phyloP scores from a whole-genome alignment of 2,329 filamentous ascomycete genomes.

The Scolecobasidium constrictum region DNA sequence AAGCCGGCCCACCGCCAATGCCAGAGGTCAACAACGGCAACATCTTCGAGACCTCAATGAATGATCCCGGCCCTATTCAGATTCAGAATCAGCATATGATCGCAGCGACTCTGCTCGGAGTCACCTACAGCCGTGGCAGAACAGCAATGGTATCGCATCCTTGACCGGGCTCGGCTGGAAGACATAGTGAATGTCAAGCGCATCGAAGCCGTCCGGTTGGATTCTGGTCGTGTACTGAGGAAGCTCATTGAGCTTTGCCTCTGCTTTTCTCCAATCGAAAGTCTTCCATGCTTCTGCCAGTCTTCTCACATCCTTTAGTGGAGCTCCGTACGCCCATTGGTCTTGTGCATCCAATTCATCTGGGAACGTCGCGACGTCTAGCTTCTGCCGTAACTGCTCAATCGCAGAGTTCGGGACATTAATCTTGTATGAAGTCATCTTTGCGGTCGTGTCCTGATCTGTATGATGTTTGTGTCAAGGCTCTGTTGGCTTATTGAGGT shows the following conservation, averaged over 20 bases:
- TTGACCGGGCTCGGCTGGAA: constrained; percentile 42
- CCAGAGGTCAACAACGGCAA: constrained; percentile 34
- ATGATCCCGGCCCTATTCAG: constrained; percentile 54
- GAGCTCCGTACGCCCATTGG: constrained; percentile 50
- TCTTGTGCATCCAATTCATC: constrained; percentile 36
- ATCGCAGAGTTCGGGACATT: constrained; percentile 41
- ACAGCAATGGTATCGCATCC: constrained; percentile 52
- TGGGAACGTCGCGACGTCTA: constrained; percentile 43
- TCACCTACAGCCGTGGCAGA: constrained; percentile 50
- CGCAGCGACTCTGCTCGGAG: neutral
- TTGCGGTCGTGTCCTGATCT: too few species aligned
- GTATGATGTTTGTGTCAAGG: too few species aligned
- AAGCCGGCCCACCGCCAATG: constrained; percentile 30
- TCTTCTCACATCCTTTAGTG: constrained; percentile 48
- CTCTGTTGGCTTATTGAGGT: too few species aligned
- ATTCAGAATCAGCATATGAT: neutral
- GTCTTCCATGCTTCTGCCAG: constrained; percentile 47
- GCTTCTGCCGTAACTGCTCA: constrained; percentile 43
- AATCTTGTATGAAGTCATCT: constrained; percentile 35
- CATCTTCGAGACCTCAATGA: constrained; percentile 54
- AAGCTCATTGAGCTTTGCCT: constrained; percentile 47
- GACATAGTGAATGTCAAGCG: constrained; percentile 53
- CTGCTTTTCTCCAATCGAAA: constrained; percentile 52
- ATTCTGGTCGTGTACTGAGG: constrained; percentile 39
- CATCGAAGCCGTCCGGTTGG: constrained; percentile 46